Percentiles rank a stretch among this genome's conserved stretches.
Evolutionary conservation across 306 rosid genomes (phyloP).

Genomic region (Cyclanthera cordifolia): DNA sequence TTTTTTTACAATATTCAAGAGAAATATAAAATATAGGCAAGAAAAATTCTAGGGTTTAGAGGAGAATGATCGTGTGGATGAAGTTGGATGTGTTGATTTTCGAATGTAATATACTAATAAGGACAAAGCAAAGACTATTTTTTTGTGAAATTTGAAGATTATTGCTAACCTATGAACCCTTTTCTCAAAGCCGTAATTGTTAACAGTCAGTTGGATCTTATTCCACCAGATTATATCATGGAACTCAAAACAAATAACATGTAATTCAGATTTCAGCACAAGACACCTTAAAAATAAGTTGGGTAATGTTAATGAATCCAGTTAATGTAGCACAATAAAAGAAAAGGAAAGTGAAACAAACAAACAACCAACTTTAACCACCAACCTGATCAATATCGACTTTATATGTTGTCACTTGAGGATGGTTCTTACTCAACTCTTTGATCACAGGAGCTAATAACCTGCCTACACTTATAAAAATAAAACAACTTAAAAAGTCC

Average conservation of each 20-base stretch:
- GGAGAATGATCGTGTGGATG: no score
- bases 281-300: neutral
- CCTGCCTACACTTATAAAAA: slow-evolving; percentile 41
- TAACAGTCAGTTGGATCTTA: neutral
- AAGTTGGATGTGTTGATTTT: neutral
- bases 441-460: slow-evolving; percentile 50
- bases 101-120: neutral
- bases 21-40: no score
- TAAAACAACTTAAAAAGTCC: neutral
- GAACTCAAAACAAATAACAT: neutral
- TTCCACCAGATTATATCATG: neutral
- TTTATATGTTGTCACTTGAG: slow-evolving; percentile 66
- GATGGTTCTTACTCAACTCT: slow-evolving; percentile 49
- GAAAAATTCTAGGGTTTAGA: no score
- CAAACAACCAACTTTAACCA: neutral
- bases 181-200: neutral
- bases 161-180: neutral
- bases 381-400: slow-evolving; percentile 77
- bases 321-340: neutral
- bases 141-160: neutral
- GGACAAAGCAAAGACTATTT: neutral
- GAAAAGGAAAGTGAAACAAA: neutral
- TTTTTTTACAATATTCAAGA: neutral
- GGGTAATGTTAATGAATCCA: neutral
- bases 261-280: neutral